phyloP scores from a whole-genome alignment of 2,329 filamentous ascomycete genomes.

The Trichoderma endophyticum region DNA sequence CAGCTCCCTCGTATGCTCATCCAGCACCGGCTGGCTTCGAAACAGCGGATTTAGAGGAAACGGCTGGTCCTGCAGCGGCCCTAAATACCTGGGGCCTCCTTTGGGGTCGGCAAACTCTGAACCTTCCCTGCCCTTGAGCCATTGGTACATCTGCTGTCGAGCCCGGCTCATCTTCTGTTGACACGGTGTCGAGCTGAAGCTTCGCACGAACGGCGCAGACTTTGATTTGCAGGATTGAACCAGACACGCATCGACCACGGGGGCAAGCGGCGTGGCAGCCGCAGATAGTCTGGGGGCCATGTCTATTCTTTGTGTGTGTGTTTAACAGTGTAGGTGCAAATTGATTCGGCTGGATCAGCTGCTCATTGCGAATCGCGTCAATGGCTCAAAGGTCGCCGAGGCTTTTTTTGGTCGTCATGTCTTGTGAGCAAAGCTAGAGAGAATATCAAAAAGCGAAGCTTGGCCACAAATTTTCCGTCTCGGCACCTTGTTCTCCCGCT shows the following conservation, averaged over 20 bases:
- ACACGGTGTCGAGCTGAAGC: slow-evolving; percentile 41
- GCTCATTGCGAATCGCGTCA: slow-evolving; percentile 4
- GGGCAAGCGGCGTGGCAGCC: slow-evolving; percentile 30
- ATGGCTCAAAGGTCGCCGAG: background rate
- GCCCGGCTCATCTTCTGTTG: slow-evolving; percentile 37
- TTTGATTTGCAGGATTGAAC: slow-evolving; percentile 15
- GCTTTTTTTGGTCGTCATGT: background rate
- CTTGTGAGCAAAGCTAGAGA: background rate
- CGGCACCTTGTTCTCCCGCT: slow-evolving; percentile 1
- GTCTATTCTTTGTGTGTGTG: background rate
- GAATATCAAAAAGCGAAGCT: slow-evolving; percentile 5
- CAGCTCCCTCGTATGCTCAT: slow-evolving; percentile 67
- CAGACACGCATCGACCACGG: slow-evolving; percentile 29
- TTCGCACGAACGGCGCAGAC: slow-evolving; percentile 27
- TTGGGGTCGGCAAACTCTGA: slow-evolving; percentile 26
- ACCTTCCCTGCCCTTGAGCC: slow-evolving; percentile 33
- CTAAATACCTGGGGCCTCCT: slow-evolving; percentile 38
- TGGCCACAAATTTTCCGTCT: slow-evolving; percentile 6
- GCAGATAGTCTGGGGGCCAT: slow-evolving; percentile 36
- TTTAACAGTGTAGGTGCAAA: background rate
- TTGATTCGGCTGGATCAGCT: background rate
- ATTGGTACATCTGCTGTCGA: slow-evolving; percentile 39
- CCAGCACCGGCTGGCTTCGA: slow-evolving; percentile 67
- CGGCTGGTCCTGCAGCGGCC: slow-evolving; percentile 46
- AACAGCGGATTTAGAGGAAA: slow-evolving; percentile 75